phyloP scores from a whole-genome alignment of 2,329 filamentous ascomycete genomes.

The Colletotrichum lini region DNA sequence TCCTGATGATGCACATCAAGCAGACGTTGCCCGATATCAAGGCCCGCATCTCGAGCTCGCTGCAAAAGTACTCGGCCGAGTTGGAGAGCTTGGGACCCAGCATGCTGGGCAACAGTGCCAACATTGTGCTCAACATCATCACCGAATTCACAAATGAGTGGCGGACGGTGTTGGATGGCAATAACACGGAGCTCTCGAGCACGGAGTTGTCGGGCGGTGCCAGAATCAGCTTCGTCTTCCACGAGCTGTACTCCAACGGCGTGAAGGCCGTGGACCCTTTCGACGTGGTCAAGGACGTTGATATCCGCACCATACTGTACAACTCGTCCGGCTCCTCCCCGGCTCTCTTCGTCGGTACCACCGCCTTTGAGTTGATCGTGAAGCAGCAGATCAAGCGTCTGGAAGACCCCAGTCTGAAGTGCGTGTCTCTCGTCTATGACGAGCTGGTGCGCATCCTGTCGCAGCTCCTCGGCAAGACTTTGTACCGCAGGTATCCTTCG shows the following conservation, averaged over 20 bases:
- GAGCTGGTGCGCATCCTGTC: slow-evolving; percentile 96
- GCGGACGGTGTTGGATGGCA: slow-evolving; percentile 94
- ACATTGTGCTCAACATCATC: slow-evolving; percentile 98
- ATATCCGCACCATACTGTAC: slow-evolving; percentile 97
- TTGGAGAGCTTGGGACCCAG: slow-evolving; percentile 89
- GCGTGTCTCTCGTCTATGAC: slow-evolving; percentile 96
- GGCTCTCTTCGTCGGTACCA: slow-evolving; percentile 96
- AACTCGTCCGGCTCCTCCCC: slow-evolving; percentile 99
- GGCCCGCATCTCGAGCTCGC: slow-evolving; percentile 91
- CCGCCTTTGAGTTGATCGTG: slow-evolving; percentile 98
- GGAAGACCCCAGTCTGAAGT: slow-evolving; percentile 97
- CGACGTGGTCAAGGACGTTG: slow-evolving; percentile 96
- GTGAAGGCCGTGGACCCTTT: slow-evolving; percentile 98
- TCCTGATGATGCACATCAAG: slow-evolving; percentile 99
- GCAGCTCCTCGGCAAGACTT: slow-evolving; percentile 87
- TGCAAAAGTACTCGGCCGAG: slow-evolving; percentile 92
- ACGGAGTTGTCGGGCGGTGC: slow-evolving; percentile 95
- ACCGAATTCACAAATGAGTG: slow-evolving; percentile 99
- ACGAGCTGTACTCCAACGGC: slow-evolving; percentile 97
- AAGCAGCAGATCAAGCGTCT: slow-evolving; percentile 98
- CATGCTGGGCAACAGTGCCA: slow-evolving; percentile 94
- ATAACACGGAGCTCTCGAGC: slow-evolving; percentile 96
- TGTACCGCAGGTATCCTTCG: slow-evolving; percentile 93
- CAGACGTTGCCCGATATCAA: slow-evolving; percentile 99
- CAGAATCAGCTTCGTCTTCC: slow-evolving; percentile 99